A percentile compares a stretch with the other conserved stretches of the same genome.
Evolutionary conservation across 345 rosid species (phyloP).

Genomic region (Murraya koenigii): DNA sequence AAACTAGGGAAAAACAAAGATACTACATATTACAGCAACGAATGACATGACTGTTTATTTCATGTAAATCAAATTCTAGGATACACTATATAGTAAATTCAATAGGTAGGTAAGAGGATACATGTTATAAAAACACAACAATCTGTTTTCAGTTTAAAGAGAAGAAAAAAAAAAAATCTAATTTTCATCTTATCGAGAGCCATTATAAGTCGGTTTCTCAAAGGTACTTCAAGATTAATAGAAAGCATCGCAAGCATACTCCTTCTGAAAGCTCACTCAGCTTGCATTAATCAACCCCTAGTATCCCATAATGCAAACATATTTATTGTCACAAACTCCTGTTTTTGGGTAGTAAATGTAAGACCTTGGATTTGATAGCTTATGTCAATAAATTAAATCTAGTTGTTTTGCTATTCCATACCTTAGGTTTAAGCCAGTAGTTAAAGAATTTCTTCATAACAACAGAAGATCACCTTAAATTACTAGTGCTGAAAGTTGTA

Average conservation of each 20-base stretch:
- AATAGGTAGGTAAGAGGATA: neutral
- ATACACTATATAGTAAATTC: neutral
- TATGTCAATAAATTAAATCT: neutral
- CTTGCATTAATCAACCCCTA: neutral
- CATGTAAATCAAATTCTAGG: neutral
- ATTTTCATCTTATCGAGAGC: neutral
- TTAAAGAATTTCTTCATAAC: neutral
- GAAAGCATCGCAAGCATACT: neutral
- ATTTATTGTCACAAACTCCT: neutral
- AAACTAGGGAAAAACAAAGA: neutral
- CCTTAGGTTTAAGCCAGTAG: neutral
- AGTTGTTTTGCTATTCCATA: neutral
- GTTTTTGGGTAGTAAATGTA: neutral
- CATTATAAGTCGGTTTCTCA: neutral
- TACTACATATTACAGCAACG: neutral
- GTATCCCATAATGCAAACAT: neutral
- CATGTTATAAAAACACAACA: neutral
- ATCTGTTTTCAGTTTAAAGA: neutral
- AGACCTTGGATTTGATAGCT: neutral
- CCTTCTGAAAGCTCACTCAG: neutral
- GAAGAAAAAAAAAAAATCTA: neutral
- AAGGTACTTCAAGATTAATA: neutral
- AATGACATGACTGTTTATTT: neutral
- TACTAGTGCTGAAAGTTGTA: neutral
- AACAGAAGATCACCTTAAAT: neutral